Conservation (phyloP, 2,329 filamentous ascomycete genomes). For the Sclerotinia glacialis region DNA sequence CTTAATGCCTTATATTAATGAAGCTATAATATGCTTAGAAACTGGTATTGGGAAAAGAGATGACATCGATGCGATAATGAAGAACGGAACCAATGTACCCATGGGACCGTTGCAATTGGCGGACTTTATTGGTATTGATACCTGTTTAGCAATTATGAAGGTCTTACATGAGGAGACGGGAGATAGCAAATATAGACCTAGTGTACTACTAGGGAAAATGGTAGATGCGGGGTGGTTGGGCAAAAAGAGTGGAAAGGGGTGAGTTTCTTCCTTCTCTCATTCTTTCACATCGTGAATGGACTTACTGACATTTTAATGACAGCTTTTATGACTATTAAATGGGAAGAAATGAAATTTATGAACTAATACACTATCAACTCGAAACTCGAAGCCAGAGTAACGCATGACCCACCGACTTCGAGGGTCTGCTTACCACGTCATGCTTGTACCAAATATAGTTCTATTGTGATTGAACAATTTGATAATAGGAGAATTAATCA, state of each 20-base stretch:
- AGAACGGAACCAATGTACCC: conserved; percentile 96
- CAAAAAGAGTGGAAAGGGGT: conserved; percentile 92
- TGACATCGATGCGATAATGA: conserved; percentile 97
- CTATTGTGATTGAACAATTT: background rate
- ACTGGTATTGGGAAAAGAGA: conserved; percentile 86
- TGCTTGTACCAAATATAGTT: background rate
- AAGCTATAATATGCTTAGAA: conserved; percentile 93
- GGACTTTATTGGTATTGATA: conserved; percentile 96
- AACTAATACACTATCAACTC: background rate
- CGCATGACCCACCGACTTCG: background rate
- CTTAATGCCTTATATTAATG: conserved; percentile 99
- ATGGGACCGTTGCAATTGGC: conserved; percentile 94
- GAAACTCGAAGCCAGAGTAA: background rate
- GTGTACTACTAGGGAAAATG: conserved; percentile 87
- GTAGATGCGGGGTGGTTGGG: conserved; percentile 97
- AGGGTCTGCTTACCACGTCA: background rate
- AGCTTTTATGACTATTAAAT: conserved; percentile 40
- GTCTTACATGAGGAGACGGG: conserved; percentile 88
- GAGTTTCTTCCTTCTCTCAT: conserved; percentile 23
- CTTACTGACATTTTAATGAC: conserved; percentile 26
- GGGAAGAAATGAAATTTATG: background rate
- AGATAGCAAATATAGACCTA: conserved; percentile 92
- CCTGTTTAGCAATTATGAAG: conserved; percentile 95
- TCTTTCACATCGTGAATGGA: background rate
- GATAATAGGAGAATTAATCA: no score